phyloP scores from a whole-genome alignment of 768 basidiomycete species.

The Leccinum barrowsii region DNA sequence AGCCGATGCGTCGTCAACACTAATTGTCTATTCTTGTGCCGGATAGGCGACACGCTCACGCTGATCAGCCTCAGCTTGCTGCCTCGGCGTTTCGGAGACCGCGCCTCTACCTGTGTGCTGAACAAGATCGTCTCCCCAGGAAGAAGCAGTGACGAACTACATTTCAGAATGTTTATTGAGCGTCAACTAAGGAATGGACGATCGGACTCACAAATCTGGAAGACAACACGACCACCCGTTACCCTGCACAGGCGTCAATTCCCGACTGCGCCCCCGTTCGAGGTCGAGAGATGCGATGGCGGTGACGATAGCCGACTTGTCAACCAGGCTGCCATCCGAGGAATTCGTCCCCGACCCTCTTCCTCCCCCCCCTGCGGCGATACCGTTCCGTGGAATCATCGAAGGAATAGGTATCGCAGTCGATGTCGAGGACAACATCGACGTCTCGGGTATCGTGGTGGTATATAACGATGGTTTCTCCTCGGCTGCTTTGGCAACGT shows the following conservation, averaged over 20 bases:
- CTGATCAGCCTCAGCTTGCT: constrained; percentile 52
- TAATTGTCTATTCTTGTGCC: constrained; percentile 51
- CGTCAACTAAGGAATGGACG: neutral
- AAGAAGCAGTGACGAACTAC: constrained; percentile 37
- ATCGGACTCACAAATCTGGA: constrained; percentile 42
- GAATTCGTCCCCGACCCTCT: constrained; percentile 40
- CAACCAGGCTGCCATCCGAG: constrained; percentile 46
- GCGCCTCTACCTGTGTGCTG: constrained; percentile 51
- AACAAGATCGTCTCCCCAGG: constrained; percentile 48
- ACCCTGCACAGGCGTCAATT: constrained; percentile 52
- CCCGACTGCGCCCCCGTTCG: constrained; percentile 51
- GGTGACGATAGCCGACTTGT: constrained; percentile 29
- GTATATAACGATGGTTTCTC: constrained; percentile 5
- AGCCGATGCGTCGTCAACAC: constrained; percentile 56
- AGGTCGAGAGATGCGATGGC: constrained; percentile 34
- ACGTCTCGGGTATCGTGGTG: constrained; percentile 1
- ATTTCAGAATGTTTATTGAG: neutral
- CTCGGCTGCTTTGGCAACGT: neutral
- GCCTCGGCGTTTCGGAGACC: constrained; percentile 52
- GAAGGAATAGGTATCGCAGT: constrained; percentile 10
- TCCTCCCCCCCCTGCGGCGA: constrained; percentile 16
- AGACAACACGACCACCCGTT: constrained; percentile 34
- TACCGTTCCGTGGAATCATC: neutral
- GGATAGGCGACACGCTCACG: constrained; percentile 45
- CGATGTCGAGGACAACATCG: constrained; percentile 1